Evolutionary conservation across 148 eudicot genomes (phyloP), one percentile per base, ranked within the genome.

Genomic region (Suaeda aralocaspica): DNA sequence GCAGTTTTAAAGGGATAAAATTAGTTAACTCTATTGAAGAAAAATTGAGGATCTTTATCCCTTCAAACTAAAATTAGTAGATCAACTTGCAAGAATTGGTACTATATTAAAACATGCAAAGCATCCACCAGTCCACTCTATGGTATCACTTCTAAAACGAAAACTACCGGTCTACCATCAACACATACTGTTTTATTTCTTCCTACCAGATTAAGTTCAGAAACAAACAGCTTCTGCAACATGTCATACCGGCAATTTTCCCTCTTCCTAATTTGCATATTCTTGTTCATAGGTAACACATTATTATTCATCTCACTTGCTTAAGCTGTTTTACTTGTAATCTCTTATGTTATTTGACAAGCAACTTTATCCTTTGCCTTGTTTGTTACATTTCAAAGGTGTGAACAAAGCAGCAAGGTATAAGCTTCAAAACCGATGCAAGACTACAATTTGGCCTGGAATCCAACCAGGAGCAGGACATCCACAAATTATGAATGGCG

Each of bases 391-490:
- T 29, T 24, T 16, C 10, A 2, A 58, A 66, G 69, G 69, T 46
- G 13, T 51, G 14, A 46, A 6, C 11, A 50, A 29, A 13, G 55
- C 36, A 46, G 13, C 56, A 29, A 66, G 69, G 15, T 64, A 44
- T 26, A 64, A 64, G 51, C 53, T 64, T 16, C 31, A 64, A 45
- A 66, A 66, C 41, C 18, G 69, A 48, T 66, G 69, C 56, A 50
- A 66, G 18, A 6, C 6, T 5, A 48, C 56, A 28, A 30, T 66
- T 26, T 66, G 69, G 69, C 56, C 69, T 9, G 69, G 69, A 21
- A 66, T 66, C 69, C 69, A 66, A 19, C 39, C 39, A 16, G 69
- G 69, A 13, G 39, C 56, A 26, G 56, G 56, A 28, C 69, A 66
- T 19, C 69, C 34, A 5, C 69, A 25, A 21, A 50, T 66, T 39